Base-by-base conservation (phyloP, 2,329 filamentous ascomycete species). In the Ceratocystis cacaofunesta region DNA sequence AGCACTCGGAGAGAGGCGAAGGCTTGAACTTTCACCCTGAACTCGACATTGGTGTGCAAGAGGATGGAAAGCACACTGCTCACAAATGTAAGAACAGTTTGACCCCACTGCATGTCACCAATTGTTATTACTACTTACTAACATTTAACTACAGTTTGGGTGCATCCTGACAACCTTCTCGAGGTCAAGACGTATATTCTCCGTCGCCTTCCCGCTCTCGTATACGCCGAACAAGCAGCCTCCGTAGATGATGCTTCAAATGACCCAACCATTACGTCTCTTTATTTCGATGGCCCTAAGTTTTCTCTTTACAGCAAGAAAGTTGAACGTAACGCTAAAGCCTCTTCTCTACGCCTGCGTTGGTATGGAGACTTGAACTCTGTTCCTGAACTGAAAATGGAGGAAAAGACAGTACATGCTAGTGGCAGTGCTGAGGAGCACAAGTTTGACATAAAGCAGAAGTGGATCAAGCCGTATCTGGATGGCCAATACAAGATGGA, bases 141-240 rank as follows among this genome's bases (percentile, higher is more conserved):
- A 79, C 65, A 61, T 61, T 65, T 36, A 63, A 22, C 12, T 55
- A 6, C 65, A 88, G 85, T 96, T 78, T 99, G 94, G 94, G 87
- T 99, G 5, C 94, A 99, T 74, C 83, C 85, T 41, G 94, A 99
- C 72, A 97, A 99, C 76, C 80, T 97, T 32, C 85, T 97, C 70
- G 94, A 99, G 77, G 90, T 97, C 74, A 96, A 97, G 81, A 97
- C 94, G 4, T 86, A 90, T 71, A 95, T 99, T 68, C 83, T 97
- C 41, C 89, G 94, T 68, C 89, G 89, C 66, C 82, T 99, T 25
- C 94, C 94, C 0, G 85, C 95, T 36, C 85, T 99, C 17, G 87
- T 99, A 25, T 99, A 96, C 76, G 96, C 94, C 73, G 87, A 94
- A 58, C 87, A 92, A 70, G 83, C 88, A 0, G 85, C 90, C 41